Conservation (phyloP, 495 filamentous ascomycete species). For the Aspergillus hancockii region DNA sequence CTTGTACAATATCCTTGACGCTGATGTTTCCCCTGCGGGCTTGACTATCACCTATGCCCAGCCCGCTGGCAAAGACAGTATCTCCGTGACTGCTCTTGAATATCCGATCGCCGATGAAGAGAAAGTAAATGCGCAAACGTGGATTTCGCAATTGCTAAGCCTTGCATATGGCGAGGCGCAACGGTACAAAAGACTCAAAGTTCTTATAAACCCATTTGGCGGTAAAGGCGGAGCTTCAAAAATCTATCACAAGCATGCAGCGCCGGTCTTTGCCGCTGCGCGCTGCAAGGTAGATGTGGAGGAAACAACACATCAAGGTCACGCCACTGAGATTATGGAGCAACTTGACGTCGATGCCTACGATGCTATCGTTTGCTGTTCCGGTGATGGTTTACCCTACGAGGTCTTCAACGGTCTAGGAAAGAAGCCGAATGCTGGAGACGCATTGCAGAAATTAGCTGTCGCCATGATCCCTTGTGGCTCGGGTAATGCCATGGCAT, state of each 20-base stretch:
- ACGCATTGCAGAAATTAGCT: constrained; percentile 75
- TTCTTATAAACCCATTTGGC: constrained; percentile 88
- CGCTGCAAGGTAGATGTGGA: constrained; percentile 75
- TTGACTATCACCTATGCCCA: constrained; percentile 76
- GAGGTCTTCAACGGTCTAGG: constrained; percentile 94
- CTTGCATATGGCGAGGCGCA: constrained; percentile 73
- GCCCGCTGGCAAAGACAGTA: constrained; percentile 52
- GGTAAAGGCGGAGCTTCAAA: constrained; percentile 77
- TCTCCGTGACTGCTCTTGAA: constrained; percentile 58
- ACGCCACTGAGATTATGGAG: constrained; percentile 78
- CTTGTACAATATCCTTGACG: constrained; percentile 85
- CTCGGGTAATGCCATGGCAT: constrained; percentile 90
- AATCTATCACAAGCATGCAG: constrained; percentile 73
- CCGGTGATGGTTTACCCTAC: constrained; percentile 87
- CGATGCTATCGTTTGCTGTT: constrained; percentile 85
- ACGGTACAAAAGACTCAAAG: constrained; percentile 73
- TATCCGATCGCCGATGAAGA: constrained; percentile 61
- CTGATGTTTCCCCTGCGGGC: constrained; percentile 58
- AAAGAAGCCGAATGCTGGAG: constrained; percentile 69
- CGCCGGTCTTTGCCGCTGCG: constrained; percentile 82
- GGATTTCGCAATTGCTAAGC: constrained; percentile 64
- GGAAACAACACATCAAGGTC: constrained; percentile 68
- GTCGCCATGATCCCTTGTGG: constrained; percentile 90
- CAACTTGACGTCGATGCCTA: constrained; percentile 76
- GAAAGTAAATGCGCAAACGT: constrained; percentile 51